Conservation (phyloP, 352 stramenopile genomes). For the Phytophthora megakarya region DNA sequence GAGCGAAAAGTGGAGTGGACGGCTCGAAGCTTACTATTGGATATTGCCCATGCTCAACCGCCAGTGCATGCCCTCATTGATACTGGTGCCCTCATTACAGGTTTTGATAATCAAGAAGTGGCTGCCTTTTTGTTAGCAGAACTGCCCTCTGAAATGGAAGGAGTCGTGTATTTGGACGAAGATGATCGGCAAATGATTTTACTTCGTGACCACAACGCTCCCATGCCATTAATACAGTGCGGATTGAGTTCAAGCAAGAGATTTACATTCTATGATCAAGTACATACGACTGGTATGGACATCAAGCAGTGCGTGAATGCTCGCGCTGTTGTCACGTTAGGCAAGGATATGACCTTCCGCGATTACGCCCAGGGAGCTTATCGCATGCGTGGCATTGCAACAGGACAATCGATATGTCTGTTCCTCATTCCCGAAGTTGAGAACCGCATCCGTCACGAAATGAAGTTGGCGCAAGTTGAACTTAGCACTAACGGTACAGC, state of each 20-base stretch:
- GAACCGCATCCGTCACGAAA: slow-evolving; percentile 84
- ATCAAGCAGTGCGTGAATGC: slow-evolving; percentile 92
- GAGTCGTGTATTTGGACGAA: slow-evolving; percentile 91
- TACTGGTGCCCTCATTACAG: slow-evolving; percentile 91
- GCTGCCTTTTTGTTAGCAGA: slow-evolving; percentile 80
- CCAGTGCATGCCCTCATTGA: slow-evolving; percentile 91
- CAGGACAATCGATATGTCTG: slow-evolving; percentile 92
- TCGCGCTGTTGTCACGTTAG: slow-evolving; percentile 88
- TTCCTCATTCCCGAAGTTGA: slow-evolving; percentile 94
- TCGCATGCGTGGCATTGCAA: slow-evolving; percentile 91
- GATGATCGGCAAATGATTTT: slow-evolving; percentile 93
- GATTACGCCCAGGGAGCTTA: slow-evolving; percentile 93
- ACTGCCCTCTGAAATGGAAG: slow-evolving; percentile 81
- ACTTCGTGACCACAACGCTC: slow-evolving; percentile 93
- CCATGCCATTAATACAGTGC: slow-evolving; percentile 93
- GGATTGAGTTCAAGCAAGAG: slow-evolving; percentile 82
- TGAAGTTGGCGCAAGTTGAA: slow-evolving; percentile 49
- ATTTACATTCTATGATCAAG: slow-evolving; percentile 94
- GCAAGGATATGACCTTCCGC: slow-evolving; percentile 97
- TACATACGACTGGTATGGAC: slow-evolving; percentile 94
- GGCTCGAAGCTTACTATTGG: slow-evolving; percentile 70
- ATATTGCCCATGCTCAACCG: slow-evolving; percentile 75
- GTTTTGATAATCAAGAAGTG: slow-evolving; percentile 90
- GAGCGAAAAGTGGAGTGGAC: slow-evolving; percentile 87
- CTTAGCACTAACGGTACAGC: slow-evolving; percentile 22